These are phyloP conservation scores for Petasospora fabianii DNA, from an alignment of 1,139 yeast species.

Conservation along the genomic window DNA sequence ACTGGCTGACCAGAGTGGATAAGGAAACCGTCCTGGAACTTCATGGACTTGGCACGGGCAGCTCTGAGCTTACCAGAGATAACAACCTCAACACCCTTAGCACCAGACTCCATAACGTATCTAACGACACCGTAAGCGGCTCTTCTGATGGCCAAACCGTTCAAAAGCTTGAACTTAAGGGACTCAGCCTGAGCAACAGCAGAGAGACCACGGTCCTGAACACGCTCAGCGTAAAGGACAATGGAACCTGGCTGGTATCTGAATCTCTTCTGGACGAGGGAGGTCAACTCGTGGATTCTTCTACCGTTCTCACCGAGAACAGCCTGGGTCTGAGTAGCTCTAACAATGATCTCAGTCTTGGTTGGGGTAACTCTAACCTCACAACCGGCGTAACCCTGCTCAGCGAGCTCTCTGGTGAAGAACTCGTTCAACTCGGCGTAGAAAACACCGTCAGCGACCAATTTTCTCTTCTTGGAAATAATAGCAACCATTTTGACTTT, in stretches of 20 bases:
- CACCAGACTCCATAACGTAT: slow-evolving; percentile 99
- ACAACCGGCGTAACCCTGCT: slow-evolving; percentile 99
- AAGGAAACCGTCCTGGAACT: slow-evolving; percentile 99
- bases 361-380: slow-evolving; percentile 99
- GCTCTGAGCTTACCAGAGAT: slow-evolving; percentile 99
- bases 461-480: slow-evolving; percentile 83
- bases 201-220: slow-evolving; percentile 98
- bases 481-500: slow-evolving; percentile 50
- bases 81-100: slow-evolving; percentile 99
- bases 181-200: slow-evolving; percentile 99
- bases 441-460: slow-evolving; percentile 99
- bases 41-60: slow-evolving; percentile 99
- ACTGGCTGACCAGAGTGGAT: slow-evolving; percentile 99
- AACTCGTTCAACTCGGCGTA: slow-evolving; percentile 99
- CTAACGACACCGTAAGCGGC: slow-evolving; percentile 99
- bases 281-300: slow-evolving; percentile 98
- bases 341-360: slow-evolving; percentile 96
- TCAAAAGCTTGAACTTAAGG: slow-evolving; percentile 94
- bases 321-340: slow-evolving; percentile 99
- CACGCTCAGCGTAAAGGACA: slow-evolving; percentile 97
- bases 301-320: slow-evolving; percentile 99
- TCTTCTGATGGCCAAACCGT: slow-evolving; percentile 99
- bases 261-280: slow-evolving; percentile 98
- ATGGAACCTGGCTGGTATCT: slow-evolving; percentile 92
- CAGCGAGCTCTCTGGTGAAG: slow-evolving; percentile 99